These are phyloP conservation scores for Tolypocladium ovalisporum DNA, from an alignment of 2,329 filamentous ascomycete species.

Conservation along the genomic window DNA sequence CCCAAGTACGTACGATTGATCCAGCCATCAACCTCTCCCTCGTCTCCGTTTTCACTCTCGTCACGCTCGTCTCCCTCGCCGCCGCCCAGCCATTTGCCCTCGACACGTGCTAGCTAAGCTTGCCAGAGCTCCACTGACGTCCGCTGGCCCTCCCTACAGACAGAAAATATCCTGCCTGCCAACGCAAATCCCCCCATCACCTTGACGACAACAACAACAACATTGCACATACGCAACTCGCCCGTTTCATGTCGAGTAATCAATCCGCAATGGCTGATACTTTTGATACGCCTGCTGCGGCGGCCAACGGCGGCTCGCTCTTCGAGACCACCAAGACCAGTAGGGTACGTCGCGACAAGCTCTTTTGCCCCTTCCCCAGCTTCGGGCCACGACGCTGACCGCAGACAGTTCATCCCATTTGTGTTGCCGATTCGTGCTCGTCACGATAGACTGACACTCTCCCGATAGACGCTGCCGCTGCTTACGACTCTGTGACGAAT, in stretches of 20 bases:
- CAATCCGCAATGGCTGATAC: conserved; percentile 18
- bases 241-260: not conserved
- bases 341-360: conserved; percentile 31
- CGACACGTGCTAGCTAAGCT: not conserved
- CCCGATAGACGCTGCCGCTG: conserved; percentile 34
- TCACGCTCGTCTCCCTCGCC: not conserved
- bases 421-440: not conserved
- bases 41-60: not conserved
- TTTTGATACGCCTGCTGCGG: conserved; percentile 12
- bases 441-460: conserved; percentile 19
- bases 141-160: conserved; percentile 4
- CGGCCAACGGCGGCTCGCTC: conserved; percentile 35
- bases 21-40: not conserved
- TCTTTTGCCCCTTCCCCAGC: not conserved
- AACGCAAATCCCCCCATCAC: conserved; percentile 1
- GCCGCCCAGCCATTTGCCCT: not conserved
- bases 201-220: not conserved
- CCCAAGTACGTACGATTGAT: not conserved
- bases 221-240: not conserved
- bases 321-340: conserved; percentile 38
- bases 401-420: conserved; percentile 6
- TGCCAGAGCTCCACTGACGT: not conserved
- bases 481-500: conserved; percentile 35
- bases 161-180: conserved; percentile 3
- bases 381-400: conserved; percentile 6